Percentiles rank a stretch among this genome's conserved stretches.
phyloP scores from a whole-genome alignment of 768 basidiomycete species.

The Dentipellis fragilis region DNA sequence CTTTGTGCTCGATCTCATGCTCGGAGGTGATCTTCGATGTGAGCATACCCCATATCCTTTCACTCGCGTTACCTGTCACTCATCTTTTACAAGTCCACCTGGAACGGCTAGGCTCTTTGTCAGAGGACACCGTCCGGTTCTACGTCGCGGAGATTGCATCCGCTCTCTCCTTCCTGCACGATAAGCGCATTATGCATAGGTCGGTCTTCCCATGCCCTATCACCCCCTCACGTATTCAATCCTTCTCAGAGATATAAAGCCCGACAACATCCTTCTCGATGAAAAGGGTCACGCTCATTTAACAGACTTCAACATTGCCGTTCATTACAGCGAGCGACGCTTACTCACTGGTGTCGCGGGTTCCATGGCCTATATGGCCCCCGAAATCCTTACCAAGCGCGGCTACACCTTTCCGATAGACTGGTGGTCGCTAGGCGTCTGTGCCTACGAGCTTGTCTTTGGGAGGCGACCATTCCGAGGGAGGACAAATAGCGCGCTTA shows the following conservation, averaged over 20 bases:
- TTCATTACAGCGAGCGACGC: conserved; percentile 85
- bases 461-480: conserved; percentile 90
- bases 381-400: conserved; percentile 83
- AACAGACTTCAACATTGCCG: conserved; percentile 97
- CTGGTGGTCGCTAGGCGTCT: conserved; percentile 96
- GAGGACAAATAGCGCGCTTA: conserved; percentile 85
- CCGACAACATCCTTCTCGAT: conserved; percentile 95
- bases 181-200: conserved; percentile 94
- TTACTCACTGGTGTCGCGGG: conserved; percentile 87
- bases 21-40: conserved; percentile 93
- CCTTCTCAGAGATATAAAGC: conserved; percentile 76
- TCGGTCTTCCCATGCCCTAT: conserved; percentile 26
- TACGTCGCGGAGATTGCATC: conserved; percentile 87
- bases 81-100: conserved; percentile 58
- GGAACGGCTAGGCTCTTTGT: conserved; percentile 65
- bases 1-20: conserved; percentile 95
- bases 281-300: conserved; percentile 93
- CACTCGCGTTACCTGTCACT: not conserved
- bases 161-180: conserved; percentile 83
- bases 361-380: conserved; percentile 99
- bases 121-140: conserved; percentile 75
- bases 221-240: not conserved
- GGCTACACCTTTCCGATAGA: conserved; percentile 93
- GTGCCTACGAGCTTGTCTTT: conserved; percentile 87
- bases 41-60: conserved; percentile 22